Evolutionary conservation across 306 rosid genomes (phyloP).

Genomic region (Fagus sylvatica): DNA sequence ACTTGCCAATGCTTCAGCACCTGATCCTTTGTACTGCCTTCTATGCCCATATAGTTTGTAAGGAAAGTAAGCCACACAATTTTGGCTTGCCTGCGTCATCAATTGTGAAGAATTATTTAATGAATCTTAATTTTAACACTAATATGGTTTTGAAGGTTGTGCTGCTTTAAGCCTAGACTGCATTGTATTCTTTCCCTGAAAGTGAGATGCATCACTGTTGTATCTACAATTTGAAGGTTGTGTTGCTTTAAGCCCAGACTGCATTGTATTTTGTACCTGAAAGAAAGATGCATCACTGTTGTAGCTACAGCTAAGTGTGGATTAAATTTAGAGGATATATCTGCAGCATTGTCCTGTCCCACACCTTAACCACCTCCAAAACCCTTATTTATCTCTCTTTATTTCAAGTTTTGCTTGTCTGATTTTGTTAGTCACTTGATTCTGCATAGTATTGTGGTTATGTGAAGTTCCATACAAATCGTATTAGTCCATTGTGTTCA

Average conservation of each 20-base stretch:
- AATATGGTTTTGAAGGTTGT: neutral
- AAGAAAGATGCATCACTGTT: neutral
- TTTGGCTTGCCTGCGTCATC: neutral
- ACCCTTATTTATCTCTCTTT: neutral
- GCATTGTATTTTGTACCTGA: neutral
- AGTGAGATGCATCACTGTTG: neutral
- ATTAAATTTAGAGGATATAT: neutral
- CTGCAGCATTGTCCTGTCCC: neutral
- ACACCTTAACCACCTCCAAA: neutral
- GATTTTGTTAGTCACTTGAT: neutral
- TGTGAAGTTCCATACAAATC: neutral
- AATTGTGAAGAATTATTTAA: neutral
- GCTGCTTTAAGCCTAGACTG: neutral
- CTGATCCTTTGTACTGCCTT: neutral
- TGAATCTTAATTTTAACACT: neutral
- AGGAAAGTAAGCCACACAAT: neutral
- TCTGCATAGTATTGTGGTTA: no score
- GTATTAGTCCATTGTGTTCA: neutral
- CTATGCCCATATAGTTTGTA: neutral
- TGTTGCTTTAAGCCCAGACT: neutral
- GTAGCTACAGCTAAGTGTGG: neutral
- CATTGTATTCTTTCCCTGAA: neutral
- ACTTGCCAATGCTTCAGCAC: neutral
- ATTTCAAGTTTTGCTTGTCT: neutral
- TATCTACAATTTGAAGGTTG: neutral